Evolutionary conservation across 495 filamentous ascomycete genomes (phyloP), one percentile per base, ranked within the genome.

Genomic region (Xanthoparmelia taractica): DNA sequence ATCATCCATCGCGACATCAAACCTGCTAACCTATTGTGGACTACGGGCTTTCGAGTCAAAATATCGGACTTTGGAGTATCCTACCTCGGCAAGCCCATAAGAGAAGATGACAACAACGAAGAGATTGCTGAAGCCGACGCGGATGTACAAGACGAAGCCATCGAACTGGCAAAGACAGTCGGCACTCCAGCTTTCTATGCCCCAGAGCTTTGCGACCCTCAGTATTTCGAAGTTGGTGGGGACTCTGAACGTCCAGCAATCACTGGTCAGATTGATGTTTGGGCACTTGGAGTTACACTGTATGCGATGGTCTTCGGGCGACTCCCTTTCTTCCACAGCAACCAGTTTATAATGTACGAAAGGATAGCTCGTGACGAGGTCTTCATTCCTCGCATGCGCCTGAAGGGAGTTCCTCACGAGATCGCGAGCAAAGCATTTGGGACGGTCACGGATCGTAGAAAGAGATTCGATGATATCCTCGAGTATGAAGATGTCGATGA

Each of bases 21-120:
- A 73, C 94, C 94, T 0, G 92, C 93, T n/a, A 99, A 99, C 73
- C 80, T 99, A 8, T 80, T 99, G 11, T 88, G 91, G 76, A 96
- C 91, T 8, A 82, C 80, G 62, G 87, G 91, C 67, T 84, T 91
- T 69, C 85, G 88, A 17, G 89, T 96, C 66, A 99, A 97, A 78
- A 99, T 99, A 56, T 97, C 94, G n/a, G 94, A 99, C 71, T 99
- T 99, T 76, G 94, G 94, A 36, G 94, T 99, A 6, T 97, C 94
- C 0, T 99, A 97, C 73, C 86, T 97, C 52, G 95, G 94, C 27
- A 84, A 89, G 58, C 89, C 90, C 0, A 86, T 91, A 63, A 78
- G 88, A 60, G 82, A 87, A 37, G 66, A 70, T 52, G 87, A 89
- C 64, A 89, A 92, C 61, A 79, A 85, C 15, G 85, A 88, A 68